Conservation (phyloP, 345 rosid genomes). For the Eucalyptus cloeziana region DNA sequence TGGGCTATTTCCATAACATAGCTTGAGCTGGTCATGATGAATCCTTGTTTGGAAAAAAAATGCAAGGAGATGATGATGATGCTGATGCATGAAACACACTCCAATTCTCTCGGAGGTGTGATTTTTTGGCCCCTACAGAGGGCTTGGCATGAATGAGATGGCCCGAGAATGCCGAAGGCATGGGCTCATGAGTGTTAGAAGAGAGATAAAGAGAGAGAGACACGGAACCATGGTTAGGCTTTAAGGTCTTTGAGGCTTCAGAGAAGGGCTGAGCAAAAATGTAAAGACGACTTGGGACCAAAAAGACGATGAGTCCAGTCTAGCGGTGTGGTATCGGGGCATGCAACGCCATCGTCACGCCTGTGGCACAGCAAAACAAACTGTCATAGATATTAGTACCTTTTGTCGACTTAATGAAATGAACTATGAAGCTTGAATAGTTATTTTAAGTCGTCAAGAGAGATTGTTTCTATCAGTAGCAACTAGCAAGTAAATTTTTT, state of each 20-base stretch:
- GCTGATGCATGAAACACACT: conserved; percentile 1
- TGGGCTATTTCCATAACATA: background rate
- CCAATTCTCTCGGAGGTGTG: background rate
- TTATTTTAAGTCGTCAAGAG: background rate
- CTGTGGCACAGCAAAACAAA: conserved; percentile 98
- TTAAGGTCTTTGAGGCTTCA: background rate
- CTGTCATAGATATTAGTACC: conserved; percentile 76
- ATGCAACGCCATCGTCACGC: conserved; percentile 66
- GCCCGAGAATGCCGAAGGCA: background rate
- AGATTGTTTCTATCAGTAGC: background rate
- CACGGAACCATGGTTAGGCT: background rate
- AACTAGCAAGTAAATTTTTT: background rate
- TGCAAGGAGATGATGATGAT: conserved; percentile 2
- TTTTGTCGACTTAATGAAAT: background rate
- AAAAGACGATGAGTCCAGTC: conserved; percentile 2
- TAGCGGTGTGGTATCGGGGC: conserved; percentile 65
- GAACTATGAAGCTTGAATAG: background rate
- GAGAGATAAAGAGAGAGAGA: background rate
- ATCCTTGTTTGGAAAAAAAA: background rate
- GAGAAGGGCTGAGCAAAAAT: conserved; percentile 50
- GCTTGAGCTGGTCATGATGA: background rate
- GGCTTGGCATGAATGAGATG: background rate
- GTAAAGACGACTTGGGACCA: conserved; percentile 19
- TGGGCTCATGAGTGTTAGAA: background rate
- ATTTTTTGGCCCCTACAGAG: conserved; percentile 6